phyloP scores from a whole-genome alignment of 1,139 yeast species.

The Yarrowia galli region DNA sequence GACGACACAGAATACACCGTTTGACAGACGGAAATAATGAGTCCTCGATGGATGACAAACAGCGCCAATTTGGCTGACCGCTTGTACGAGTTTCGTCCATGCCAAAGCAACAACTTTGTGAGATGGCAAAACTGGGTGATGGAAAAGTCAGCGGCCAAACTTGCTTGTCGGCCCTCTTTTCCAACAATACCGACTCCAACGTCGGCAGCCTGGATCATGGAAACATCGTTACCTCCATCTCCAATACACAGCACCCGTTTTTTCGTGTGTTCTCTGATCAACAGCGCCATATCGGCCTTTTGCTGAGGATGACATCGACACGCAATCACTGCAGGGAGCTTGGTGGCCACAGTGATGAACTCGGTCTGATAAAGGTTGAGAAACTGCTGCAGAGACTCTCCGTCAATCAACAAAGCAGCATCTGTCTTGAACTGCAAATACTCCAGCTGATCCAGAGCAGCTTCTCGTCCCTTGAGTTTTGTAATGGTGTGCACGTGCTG shows the following conservation, averaged over 20 bases:
- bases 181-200: conserved; percentile 99
- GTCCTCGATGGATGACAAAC: conserved; percentile 94
- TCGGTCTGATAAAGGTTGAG: conserved; percentile 69
- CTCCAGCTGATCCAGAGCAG: conserved; percentile 77
- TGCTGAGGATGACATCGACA: conserved; percentile 99
- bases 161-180: conserved; percentile 97
- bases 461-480: conserved; percentile 55
- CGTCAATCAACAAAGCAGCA: conserved; percentile 88
- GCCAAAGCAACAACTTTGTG: conserved; percentile 91
- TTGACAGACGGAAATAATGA: conserved; percentile 94
- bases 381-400: conserved; percentile 81
- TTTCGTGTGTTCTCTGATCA: conserved; percentile 79
- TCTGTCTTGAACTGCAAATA: conserved; percentile 68
- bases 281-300: conserved; percentile 90
- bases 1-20: conserved; percentile 90
- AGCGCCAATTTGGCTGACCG: conserved; percentile 94
- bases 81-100: conserved; percentile 95
- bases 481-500: conserved; percentile 91
- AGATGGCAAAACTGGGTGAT: conserved; percentile 90
- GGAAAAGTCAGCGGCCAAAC: conserved; percentile 95
- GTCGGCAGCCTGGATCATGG: conserved; percentile 98
- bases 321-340: conserved; percentile 91
- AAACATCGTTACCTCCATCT: conserved; percentile 99
- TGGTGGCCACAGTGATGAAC: conserved; percentile 77
- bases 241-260: conserved; percentile 97